Percentiles rank a stretch among this genome's conserved stretches.
These are phyloP conservation scores for Microstegium vimineum DNA, from an alignment of 176 grass and related monocot species.

Conservation along the genomic window DNA sequence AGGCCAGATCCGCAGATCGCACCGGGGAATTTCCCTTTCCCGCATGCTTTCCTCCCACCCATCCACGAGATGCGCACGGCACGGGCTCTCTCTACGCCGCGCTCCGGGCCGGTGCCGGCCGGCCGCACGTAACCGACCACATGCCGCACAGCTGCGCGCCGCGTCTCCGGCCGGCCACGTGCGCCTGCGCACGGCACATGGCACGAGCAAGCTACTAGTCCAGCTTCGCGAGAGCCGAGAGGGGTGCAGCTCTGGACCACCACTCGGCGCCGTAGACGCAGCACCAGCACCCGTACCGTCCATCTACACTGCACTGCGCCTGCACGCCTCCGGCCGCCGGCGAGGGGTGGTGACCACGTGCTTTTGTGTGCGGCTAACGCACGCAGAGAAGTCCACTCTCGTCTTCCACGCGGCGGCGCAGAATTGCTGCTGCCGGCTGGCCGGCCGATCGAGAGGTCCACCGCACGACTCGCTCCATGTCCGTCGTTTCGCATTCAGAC, in stretches of 20 bases:
- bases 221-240: not conserved
- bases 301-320: not conserved
- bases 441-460: not conserved
- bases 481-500: not conserved
- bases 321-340: not conserved
- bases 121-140: not conserved
- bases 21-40: not conserved
- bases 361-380: too few relatives aligned
- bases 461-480: not conserved
- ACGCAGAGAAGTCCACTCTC: not conserved
- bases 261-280: not conserved
- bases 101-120: not conserved
- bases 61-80: not conserved
- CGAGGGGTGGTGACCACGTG: conserved; percentile 1
- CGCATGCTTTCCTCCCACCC: not conserved
- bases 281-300: not conserved
- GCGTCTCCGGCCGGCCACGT: not conserved
- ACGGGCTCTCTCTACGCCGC: not conserved
- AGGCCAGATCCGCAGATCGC: not conserved
- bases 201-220: not conserved
- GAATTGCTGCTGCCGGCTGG: not conserved
- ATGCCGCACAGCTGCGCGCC: not conserved
- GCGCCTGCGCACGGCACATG: not conserved
- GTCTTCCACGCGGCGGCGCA: not conserved
- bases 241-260: not conserved